Base-by-base conservation (phyloP, 495 filamentous ascomycete genomes). In the Podospora pseudocomata region DNA sequence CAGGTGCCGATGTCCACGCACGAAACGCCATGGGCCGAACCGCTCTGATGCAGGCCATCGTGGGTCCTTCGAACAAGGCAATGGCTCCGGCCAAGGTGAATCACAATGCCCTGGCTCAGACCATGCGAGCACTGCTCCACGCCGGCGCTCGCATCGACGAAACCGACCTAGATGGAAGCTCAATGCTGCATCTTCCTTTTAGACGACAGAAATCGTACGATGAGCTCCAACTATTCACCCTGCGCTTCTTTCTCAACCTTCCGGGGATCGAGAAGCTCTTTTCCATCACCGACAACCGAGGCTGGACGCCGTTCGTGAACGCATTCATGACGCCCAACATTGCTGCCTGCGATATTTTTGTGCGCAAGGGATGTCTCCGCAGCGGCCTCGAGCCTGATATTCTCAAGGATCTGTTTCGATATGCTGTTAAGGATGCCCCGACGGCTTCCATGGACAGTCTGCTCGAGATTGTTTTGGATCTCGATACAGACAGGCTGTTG, bases 141-240 rank as follows among this genome's bases (percentile, higher is more conserved):
- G 67, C 58, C 34, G 74, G 74, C 27, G 73, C 71, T 30, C 71
- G 68, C 5, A 60, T 72, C 13, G 61, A 69, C 55, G 69, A 75
- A 9, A 44, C 4, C 1, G 72, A 72, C 60, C 26, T 32, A 9
- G 69, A 74, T 3, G 70, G 72, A 20, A 65, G 72, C 62, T 70
- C 72, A 0, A 65, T 79, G 16, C 62, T 74, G 16, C 70, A 72
- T 54, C 62, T 80, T 16, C 61, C 77, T 4, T 71, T 78, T 57
- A 64, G 67, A 64, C 61, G 69, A 32, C n/a, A 34, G 13, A 54
- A 54, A 6, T 63, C 63, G 30, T 59, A 65, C 55, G 58, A 56
- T 3, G 20, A 20, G 4, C 27, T 53, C 3, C 72, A 74, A 58
- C 65, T 58, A 6, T 19, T 54, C 4, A 61, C 54, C 19, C 72